phyloP scores from a whole-genome alignment of 768 basidiomycete genomes.

The Collybiopsis luxurians region DNA sequence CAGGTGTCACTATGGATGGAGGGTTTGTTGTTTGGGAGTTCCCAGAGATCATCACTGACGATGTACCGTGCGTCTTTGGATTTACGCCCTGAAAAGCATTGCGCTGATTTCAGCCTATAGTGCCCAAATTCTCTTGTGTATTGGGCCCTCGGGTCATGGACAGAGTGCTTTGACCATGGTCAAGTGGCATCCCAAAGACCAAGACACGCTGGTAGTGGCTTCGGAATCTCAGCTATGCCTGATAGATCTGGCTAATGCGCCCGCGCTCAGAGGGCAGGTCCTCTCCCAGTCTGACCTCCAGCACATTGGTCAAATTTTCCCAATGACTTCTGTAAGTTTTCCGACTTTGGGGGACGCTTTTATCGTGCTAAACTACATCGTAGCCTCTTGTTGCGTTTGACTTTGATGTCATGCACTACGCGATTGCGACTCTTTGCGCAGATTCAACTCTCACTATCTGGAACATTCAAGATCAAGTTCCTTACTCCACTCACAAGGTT shows the following conservation, averaged over 20 bases:
- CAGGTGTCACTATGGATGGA: slow-evolving; percentile 84
- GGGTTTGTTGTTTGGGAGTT: slow-evolving; percentile 90
- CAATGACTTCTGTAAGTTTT: slow-evolving; percentile 62
- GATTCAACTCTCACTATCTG: slow-evolving; percentile 81
- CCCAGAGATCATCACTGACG: slow-evolving; percentile 80
- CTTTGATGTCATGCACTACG: slow-evolving; percentile 75
- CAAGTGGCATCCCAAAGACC: slow-evolving; percentile 86
- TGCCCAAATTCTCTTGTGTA: slow-evolving; percentile 65
- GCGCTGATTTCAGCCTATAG: slow-evolving; percentile 31
- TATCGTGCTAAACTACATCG: slow-evolving; percentile 4
- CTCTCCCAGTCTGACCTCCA: slow-evolving; percentile 67
- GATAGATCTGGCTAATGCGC: slow-evolving; percentile 66
- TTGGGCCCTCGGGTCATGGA: slow-evolving; percentile 55
- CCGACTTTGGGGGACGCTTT: background rate
- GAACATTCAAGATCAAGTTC: slow-evolving; percentile 75
- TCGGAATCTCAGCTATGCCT: slow-evolving; percentile 74
- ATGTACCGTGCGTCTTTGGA: slow-evolving; percentile 68
- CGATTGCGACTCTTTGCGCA: slow-evolving; percentile 77
- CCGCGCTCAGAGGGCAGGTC: slow-evolving; percentile 60
- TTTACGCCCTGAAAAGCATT: background rate
- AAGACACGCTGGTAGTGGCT: slow-evolving; percentile 79
- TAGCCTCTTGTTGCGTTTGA: slow-evolving; percentile 83
- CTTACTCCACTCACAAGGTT: slow-evolving; percentile 74
- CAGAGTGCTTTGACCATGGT: slow-evolving; percentile 71
- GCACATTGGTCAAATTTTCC: slow-evolving; percentile 66